These are phyloP conservation scores for Termitomyces bulborhizus DNA, from an alignment of 768 basidiomycete genomes.

Conservation along the genomic window DNA sequence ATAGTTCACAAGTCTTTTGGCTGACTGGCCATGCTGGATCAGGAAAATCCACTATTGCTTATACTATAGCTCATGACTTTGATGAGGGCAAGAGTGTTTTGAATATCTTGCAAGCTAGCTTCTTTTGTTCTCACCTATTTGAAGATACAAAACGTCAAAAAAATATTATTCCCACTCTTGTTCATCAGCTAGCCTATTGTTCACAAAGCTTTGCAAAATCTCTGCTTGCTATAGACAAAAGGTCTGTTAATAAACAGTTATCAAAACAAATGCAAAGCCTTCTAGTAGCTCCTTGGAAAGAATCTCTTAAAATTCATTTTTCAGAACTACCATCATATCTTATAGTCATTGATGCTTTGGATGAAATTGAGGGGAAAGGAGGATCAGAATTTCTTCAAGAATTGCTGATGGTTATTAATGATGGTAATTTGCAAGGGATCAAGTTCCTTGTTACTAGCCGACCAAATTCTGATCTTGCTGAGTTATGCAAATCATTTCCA, in stretches of 20 bases:
- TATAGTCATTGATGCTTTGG: constrained; percentile 7
- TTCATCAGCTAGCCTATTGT: background rate
- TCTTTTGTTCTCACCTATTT: background rate
- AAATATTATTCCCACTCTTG: constrained; percentile 16
- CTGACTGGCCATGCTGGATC: no score
- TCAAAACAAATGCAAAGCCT: constrained; percentile 14
- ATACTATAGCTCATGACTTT: no score
- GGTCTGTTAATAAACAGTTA: constrained; percentile 1
- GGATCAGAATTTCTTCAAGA: constrained; percentile 9
- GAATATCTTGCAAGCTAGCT: no score
- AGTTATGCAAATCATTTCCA: constrained; percentile 13
- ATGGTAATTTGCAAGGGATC: background rate
- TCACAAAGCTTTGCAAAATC: background rate
- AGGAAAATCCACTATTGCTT: no score
- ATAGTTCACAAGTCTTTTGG: constrained; percentile 9
- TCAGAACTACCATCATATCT: constrained; percentile 2
- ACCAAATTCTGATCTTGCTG: constrained; percentile 4
- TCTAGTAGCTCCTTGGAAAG: background rate
- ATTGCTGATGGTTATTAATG: background rate
- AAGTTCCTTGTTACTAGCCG: no score
- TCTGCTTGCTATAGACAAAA: background rate
- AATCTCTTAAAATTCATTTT: background rate
- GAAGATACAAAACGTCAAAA: background rate
- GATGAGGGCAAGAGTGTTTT: no score
- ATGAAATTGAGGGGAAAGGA: constrained; percentile 5